These are phyloP conservation scores for Penicillium antarcticum DNA, from an alignment of 495 filamentous ascomycete species.

Conservation along the genomic window DNA sequence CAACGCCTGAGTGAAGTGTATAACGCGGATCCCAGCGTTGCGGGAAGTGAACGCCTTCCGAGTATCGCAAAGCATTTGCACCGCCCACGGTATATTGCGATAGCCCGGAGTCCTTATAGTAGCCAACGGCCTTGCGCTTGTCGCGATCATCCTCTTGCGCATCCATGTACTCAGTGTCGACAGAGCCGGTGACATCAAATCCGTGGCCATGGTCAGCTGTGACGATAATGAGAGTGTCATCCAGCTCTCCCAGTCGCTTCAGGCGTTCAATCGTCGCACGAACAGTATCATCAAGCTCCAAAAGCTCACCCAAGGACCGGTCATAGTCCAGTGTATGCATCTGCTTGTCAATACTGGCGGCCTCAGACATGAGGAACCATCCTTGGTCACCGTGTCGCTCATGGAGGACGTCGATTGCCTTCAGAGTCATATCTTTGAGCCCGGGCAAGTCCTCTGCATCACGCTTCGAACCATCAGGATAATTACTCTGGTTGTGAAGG, in stretches of 20 bases:
- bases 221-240: constrained; percentile 67
- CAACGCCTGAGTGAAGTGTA: constrained; percentile 61
- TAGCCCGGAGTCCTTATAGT: constrained; percentile 61
- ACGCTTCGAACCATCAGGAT: constrained; percentile 54
- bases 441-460: constrained; percentile 66
- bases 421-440: constrained; percentile 77
- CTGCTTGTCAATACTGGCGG: constrained; percentile 74
- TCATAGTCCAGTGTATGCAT: constrained; percentile 78
- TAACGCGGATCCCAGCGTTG: constrained; percentile 75
- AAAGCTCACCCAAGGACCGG: constrained; percentile 68
- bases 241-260: constrained; percentile 49
- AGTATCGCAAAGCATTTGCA: constrained; percentile 46
- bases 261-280: constrained; percentile 63
- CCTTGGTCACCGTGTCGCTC: constrained; percentile 59
- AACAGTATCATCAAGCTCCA: constrained; percentile 74
- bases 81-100: constrained; percentile 61
- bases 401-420: constrained; percentile 68
- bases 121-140: constrained; percentile 66
- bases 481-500: constrained; percentile 54
- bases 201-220: constrained; percentile 78
- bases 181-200: constrained; percentile 60
- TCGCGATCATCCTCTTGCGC: constrained; percentile 55
- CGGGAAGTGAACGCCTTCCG: constrained; percentile 65
- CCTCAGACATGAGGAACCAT: constrained; percentile 76
- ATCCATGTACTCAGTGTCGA: constrained; percentile 56